A percentile compares a stretch with the other conserved stretches of the same genome.
Conservation (phyloP, 306 rosid genomes). For the Trichosanthes truncata region DNA sequence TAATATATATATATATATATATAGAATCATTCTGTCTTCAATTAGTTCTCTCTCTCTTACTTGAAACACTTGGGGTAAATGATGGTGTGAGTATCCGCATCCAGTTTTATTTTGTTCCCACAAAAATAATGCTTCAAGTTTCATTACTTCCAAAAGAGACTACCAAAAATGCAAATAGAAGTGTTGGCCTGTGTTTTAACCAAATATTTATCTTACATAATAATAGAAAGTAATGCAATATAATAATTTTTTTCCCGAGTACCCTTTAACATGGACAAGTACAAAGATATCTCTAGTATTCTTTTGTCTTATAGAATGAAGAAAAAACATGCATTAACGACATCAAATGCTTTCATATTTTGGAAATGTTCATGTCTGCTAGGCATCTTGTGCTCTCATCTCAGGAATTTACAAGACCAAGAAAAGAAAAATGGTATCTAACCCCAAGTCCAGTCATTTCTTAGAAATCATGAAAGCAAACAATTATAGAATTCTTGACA, state of each 20-base stretch:
- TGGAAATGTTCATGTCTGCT: neutral
- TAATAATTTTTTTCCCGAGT: neutral
- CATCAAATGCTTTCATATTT: neutral
- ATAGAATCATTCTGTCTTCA: neutral
- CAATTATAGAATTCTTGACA: neutral
- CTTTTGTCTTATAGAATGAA: no score
- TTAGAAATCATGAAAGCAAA: neutral
- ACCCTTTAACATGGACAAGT: neutral
- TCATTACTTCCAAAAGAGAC: neutral
- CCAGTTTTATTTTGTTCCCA: neutral
- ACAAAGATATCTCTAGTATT: neutral
- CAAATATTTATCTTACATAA: neutral
- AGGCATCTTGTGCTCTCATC: neutral
- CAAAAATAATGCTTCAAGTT: neutral
- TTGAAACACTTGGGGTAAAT: neutral
- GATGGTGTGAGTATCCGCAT: neutral
- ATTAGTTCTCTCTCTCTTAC: neutral
- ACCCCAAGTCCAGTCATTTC: neutral
- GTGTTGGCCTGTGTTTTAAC: neutral
- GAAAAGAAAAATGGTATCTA: neutral
- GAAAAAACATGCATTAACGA: neutral
- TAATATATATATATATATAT: no score
- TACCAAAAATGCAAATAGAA: neutral
- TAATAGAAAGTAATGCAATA: neutral
- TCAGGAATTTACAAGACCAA: neutral